A percentile compares a stretch with the other conserved stretches of the same genome.
Conservation (phyloP, 2,329 filamentous ascomycete species). For the Xylaria sp. region DNA sequence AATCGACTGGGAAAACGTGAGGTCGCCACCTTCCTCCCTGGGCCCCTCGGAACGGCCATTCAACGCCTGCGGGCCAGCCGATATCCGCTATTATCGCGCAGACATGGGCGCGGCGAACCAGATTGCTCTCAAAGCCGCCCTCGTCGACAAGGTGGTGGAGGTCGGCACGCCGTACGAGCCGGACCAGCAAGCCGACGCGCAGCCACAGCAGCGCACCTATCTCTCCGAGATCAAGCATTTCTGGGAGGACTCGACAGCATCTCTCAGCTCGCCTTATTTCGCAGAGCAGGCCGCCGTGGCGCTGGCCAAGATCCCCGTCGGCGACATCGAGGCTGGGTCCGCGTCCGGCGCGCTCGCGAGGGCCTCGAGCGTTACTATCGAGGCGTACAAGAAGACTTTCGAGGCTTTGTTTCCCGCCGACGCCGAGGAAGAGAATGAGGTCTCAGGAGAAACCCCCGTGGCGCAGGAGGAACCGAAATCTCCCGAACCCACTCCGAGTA, state of each 20-base stretch:
- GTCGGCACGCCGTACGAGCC: constrained; percentile 30
- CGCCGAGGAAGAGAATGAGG: background rate
- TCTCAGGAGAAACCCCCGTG: background rate
- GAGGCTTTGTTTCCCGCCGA: constrained; percentile 30
- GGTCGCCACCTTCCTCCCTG: constrained; percentile 29
- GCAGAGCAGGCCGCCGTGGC: constrained; percentile 38
- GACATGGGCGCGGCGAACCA: constrained; percentile 16
- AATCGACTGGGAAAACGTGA: constrained; percentile 40
- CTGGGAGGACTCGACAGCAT: constrained; percentile 40
- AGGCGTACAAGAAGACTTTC: constrained; percentile 33
- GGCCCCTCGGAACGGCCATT: constrained; percentile 27
- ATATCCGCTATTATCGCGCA: constrained; percentile 40
- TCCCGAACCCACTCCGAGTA: background rate
- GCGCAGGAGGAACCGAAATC: background rate
- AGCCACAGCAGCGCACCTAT: constrained; percentile 30
- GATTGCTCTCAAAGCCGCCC: constrained; percentile 36
- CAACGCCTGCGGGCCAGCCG: constrained; percentile 41
- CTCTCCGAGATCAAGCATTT: constrained; percentile 36
- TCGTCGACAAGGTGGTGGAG: constrained; percentile 34
- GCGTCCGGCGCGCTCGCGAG: constrained; percentile 12
- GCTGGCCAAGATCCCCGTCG: constrained; percentile 40
- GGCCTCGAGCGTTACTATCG: constrained; percentile 27
- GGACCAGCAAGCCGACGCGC: constrained; percentile 5
- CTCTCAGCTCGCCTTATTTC: constrained; percentile 39
- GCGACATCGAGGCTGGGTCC: constrained; percentile 31